Evolutionary conservation across 2,329 filamentous ascomycete genomes (phyloP).

Genomic region (Remersonia thermophila): DNA sequence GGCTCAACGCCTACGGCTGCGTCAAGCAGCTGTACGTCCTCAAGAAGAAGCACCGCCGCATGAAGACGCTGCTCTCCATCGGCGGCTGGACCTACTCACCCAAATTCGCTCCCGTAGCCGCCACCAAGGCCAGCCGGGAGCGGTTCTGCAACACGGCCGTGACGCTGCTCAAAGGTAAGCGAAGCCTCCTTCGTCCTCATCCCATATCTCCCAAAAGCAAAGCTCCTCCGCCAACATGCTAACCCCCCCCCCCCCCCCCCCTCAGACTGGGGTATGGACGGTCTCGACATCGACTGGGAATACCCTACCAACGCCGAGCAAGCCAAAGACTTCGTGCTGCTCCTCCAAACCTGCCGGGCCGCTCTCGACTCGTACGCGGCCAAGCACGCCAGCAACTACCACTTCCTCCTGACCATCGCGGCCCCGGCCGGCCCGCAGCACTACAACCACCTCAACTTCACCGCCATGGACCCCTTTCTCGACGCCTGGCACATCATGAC

Average conservation of each 20-base stretch:
- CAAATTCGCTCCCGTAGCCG: conserved; percentile 53
- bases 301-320: conserved; percentile 32
- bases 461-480: conserved; percentile 33
- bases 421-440: conserved; percentile 30
- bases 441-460: conserved; percentile 32
- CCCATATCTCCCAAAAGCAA: no score
- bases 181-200: not conserved
- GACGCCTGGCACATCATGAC: conserved; percentile 52
- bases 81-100: conserved; percentile 69
- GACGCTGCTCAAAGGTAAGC: conserved; percentile 41
- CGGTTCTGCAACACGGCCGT: conserved; percentile 59
- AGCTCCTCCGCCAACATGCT: not conserved
- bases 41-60: conserved; percentile 62
- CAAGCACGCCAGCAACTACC: conserved; percentile 20
- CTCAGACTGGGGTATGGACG: conserved; percentile 47
- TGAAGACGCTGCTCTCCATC: conserved; percentile 71
- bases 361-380: conserved; percentile 23
- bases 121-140: conserved; percentile 46
- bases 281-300: conserved; percentile 47
- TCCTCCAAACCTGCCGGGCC: conserved; percentile 31
- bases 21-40: conserved; percentile 64
- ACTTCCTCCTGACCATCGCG: conserved; percentile 24
- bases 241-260: not conserved
- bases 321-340: conserved; percentile 28
- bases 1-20: conserved; percentile 62